phyloP scores from a whole-genome alignment of 2,329 filamentous ascomycete species.

The Ascochyta clinopodiicola region DNA sequence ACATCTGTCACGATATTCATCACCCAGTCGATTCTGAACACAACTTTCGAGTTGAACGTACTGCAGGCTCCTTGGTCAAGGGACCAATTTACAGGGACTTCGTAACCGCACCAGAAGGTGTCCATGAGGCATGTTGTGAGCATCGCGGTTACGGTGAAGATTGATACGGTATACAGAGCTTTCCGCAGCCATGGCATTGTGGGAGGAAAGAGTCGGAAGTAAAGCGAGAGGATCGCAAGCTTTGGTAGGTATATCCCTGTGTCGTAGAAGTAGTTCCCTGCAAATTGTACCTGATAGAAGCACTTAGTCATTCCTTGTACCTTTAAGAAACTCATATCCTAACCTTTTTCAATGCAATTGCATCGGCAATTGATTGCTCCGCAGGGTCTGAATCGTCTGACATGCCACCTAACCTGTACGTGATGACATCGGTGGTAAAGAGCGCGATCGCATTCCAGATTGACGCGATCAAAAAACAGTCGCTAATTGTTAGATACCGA shows the following conservation, averaged over 20 bases:
- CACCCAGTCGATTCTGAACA: slow-evolving; percentile 26
- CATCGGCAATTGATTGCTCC: slow-evolving; percentile 12
- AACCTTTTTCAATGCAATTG: slow-evolving; percentile 28
- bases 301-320: not conserved
- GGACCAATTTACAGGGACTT: slow-evolving; percentile 31
- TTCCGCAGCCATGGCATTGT: slow-evolving; percentile 28
- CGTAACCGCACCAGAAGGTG: slow-evolving; percentile 27
- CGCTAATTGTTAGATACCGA: slow-evolving; percentile 23
- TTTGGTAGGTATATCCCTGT: slow-evolving; percentile 29
- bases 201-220: slow-evolving; percentile 24
- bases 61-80: slow-evolving; percentile 22
- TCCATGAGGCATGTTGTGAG: slow-evolving; percentile 23
- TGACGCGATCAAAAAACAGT: slow-evolving; percentile 25
- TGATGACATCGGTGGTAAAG: slow-evolving; percentile 28
- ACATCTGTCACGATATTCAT: slow-evolving; percentile 23
- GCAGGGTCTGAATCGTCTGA: slow-evolving; percentile 9
- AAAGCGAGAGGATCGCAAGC: slow-evolving; percentile 24
- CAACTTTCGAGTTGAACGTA: slow-evolving; percentile 27
- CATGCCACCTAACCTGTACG: slow-evolving; percentile 30
- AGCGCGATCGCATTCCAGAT: slow-evolving; percentile 25
- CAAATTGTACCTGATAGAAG: slow-evolving; percentile 22
- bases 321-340: not conserved
- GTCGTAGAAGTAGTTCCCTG: slow-evolving; percentile 28
- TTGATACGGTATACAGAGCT: slow-evolving; percentile 14
- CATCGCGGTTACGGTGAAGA: slow-evolving; percentile 22